Evolutionary conservation across 2,329 filamentous ascomycete species (phyloP).

Genomic region (Penicillium sp.): DNA sequence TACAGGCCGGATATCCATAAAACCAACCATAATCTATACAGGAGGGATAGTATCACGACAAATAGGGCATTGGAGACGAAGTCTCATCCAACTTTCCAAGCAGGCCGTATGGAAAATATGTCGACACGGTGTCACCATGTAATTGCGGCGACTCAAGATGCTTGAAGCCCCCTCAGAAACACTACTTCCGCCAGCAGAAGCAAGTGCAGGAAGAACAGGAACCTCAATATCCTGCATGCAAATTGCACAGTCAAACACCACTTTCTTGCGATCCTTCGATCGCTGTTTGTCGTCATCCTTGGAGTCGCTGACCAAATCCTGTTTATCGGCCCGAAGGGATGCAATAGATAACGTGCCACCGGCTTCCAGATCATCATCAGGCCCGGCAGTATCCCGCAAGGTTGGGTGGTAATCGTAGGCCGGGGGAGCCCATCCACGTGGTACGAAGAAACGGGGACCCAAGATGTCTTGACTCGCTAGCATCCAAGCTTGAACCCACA

Average conservation of each 20-base stretch:
- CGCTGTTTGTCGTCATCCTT: slow-evolving; percentile 45
- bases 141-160: slow-evolving; percentile 75
- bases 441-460: slow-evolving; percentile 84
- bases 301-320: slow-evolving; percentile 37
- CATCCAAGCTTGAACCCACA: slow-evolving; percentile 81
- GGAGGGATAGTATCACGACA: slow-evolving; percentile 88
- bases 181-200: slow-evolving; percentile 51
- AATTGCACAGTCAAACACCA: slow-evolving; percentile 85
- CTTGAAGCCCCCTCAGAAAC: slow-evolving; percentile 53
- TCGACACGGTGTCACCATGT: slow-evolving; percentile 96
- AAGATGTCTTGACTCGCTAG: slow-evolving; percentile 81
- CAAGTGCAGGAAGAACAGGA: slow-evolving; percentile 63
- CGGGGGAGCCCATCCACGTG: slow-evolving; percentile 63
- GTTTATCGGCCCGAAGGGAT: slow-evolving; percentile 54
- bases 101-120: slow-evolving; percentile 94
- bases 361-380: slow-evolving; percentile 75
- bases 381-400: slow-evolving; percentile 54
- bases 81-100: slow-evolving; percentile 94
- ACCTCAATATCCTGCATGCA: slow-evolving; percentile 92
- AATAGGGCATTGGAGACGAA: slow-evolving; percentile 89
- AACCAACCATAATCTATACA: slow-evolving; percentile 54
- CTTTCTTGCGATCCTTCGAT: slow-evolving; percentile 53
- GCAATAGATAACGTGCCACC: slow-evolving; percentile 77
- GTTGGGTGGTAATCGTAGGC: slow-evolving; percentile 93
- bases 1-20: background rate